Conservation (phyloP, 2,329 filamentous ascomycete genomes). For the Colletotrichum sp. region DNA sequence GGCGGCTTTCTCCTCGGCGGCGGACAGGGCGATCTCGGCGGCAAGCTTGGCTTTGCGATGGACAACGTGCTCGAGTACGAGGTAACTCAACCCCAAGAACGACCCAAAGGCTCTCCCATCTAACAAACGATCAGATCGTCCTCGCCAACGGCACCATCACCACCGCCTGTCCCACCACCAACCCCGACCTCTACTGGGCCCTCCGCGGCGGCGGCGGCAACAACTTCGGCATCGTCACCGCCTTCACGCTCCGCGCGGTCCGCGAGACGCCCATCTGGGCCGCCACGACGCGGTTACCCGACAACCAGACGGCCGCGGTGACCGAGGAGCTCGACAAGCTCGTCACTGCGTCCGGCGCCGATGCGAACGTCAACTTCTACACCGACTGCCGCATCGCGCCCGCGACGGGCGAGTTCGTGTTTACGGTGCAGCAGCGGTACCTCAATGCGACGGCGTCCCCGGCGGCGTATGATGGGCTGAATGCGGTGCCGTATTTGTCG, state of each 20-base stretch:
- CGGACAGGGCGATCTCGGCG: neutral
- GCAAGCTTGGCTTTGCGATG: neutral
- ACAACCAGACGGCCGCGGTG: neutral
- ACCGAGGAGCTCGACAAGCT: neutral
- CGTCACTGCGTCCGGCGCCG: neutral
- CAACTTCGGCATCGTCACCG: neutral
- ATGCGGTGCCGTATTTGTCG: neutral
- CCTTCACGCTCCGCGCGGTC: neutral
- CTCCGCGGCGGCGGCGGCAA: neutral
- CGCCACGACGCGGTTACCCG: neutral
- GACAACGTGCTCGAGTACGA: neutral
- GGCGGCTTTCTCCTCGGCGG: neutral
- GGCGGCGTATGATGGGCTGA: neutral
- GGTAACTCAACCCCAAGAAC: too few relatives aligned
- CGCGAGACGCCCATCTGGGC: neutral
- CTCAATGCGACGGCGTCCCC: neutral
- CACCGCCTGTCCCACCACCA: neutral
- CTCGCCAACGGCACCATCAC: neutral
- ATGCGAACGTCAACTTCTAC: neutral
- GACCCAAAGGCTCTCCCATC: too few relatives aligned
- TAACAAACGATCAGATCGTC: neutral
- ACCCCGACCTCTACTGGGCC: neutral
- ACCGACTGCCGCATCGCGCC: neutral
- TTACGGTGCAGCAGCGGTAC: neutral
- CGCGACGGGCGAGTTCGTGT: neutral